Evolutionary conservation across 2,329 filamentous ascomycete genomes (phyloP).

Genomic region (Fusarium fujikuroi): DNA sequence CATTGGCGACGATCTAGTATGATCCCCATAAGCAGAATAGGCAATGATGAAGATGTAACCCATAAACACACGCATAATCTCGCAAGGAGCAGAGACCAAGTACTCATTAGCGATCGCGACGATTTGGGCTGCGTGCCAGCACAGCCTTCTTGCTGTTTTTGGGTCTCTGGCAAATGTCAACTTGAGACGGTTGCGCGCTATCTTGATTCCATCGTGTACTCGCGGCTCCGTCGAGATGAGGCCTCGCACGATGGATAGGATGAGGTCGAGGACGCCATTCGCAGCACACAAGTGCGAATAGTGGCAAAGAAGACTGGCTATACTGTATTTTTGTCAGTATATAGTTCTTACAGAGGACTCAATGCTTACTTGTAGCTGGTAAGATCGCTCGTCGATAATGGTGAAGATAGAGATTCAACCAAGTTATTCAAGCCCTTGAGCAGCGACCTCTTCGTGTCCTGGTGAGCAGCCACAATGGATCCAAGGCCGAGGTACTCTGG

Average conservation of each 20-base stretch:
- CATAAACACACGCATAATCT: conserved; percentile 8
- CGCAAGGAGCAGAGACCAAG: background rate
- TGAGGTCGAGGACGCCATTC: background rate
- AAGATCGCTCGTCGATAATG: background rate
- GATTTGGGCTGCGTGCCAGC: conserved; percentile 1
- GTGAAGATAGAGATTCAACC: background rate
- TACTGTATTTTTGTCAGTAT: background rate
- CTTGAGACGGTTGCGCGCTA: background rate
- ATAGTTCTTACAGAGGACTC: fast-evolving
- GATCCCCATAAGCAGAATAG: background rate
- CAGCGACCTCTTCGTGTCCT: background rate
- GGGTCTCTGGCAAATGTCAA: background rate
- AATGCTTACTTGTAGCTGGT: background rate
- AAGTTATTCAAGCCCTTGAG: background rate
- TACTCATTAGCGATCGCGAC: background rate
- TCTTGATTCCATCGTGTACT: background rate
- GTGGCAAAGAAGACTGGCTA: background rate
- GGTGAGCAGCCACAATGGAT: background rate
- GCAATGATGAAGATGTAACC: conserved; percentile 3
- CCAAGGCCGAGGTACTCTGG: background rate
- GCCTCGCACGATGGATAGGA: background rate
- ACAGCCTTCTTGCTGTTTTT: background rate
- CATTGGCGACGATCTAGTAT: background rate
- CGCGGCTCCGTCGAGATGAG: background rate
- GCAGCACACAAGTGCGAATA: background rate